Percentiles rank a stretch among this genome's conserved stretches.
Conservation (phyloP, 1,284 basidiomycete genomes). For the Ceratobasidium sp. region DNA sequence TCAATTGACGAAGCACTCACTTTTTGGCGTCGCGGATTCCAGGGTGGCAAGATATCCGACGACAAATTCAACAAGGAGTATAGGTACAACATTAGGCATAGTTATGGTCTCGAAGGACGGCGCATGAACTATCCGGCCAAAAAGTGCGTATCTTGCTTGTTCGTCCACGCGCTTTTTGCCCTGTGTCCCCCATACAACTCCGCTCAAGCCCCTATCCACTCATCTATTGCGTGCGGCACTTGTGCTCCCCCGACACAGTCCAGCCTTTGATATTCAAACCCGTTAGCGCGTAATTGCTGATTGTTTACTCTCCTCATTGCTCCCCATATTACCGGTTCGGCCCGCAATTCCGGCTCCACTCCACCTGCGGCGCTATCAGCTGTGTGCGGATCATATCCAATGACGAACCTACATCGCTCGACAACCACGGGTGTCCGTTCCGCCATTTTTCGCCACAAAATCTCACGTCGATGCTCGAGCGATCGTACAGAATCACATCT, state of each 20-base stretch:
- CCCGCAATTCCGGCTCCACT: constrained; percentile 13
- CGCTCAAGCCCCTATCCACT: constrained; percentile 29
- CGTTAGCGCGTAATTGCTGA: constrained; percentile 9
- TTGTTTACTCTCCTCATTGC: constrained; percentile 30
- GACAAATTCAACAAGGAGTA: constrained; percentile 99
- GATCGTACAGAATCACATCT: constrained; percentile 63
- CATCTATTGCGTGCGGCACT: background rate
- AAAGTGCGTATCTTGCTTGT: constrained; percentile 59
- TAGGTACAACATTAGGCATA: constrained; percentile 96
- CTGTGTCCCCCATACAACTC: constrained; percentile 21
- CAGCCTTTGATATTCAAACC: constrained; percentile 32
- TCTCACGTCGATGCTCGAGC: constrained; percentile 79
- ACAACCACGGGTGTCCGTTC: constrained; percentile 94
- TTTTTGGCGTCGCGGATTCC: constrained; percentile 93
- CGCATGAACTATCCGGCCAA: constrained; percentile 94
- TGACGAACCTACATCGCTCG: constrained; percentile 74
- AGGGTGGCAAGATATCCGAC: constrained; percentile 70
- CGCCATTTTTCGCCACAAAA: constrained; percentile 88
- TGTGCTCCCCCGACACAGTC: constrained; percentile 5
- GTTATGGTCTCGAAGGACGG: constrained; percentile 93
- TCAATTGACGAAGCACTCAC: constrained; percentile 93
- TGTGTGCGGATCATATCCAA: constrained; percentile 88
- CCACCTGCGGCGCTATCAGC: constrained; percentile 53
- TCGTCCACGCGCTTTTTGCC: constrained; percentile 18
- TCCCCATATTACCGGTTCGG: constrained; percentile 2